Evolutionary conservation across 345 rosid genomes (phyloP), one percentile per base, ranked within the genome.

Genomic region (Linum trigynum): DNA sequence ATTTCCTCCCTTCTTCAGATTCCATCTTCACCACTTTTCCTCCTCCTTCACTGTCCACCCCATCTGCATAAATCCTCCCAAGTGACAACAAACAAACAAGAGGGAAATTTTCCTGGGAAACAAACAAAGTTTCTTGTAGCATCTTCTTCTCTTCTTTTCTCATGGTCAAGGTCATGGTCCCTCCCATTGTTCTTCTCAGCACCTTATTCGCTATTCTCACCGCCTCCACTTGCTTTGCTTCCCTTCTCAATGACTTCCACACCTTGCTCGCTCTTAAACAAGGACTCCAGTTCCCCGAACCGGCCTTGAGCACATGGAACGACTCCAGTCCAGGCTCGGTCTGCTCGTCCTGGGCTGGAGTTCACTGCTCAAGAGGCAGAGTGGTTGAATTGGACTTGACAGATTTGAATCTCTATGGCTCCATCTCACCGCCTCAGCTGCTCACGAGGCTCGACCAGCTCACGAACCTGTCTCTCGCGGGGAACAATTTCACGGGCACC

Each of bases 301-400:
- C 84, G 1, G 65, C 64, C 2, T 67, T 88, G 43, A 69, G 8
- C 65, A 68, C 84, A 0, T 85, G 95, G 95, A 73, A 84, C 62
- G 64, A 72, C 16, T 76, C 79, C 1, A 77, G 65, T 59, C 87
- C 81, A 7, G 62, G 71, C 73, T 85, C 85, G 4, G 75, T 85
- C 67, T 87, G 95, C 63, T 82, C 85, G 48, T 75, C 88, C 55
- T 86, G 82, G 83, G 65, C 78, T 3, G 86, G 87, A 4, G 76
- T 85, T 62, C 58, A 61, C 3, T 88, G 95, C 39, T 48, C 53
- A 3, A 48, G 53, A 48, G 53, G 53, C 53, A 48, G 85, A 7
- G 66, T 88, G 5, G 78, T 82, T 69, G 71, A 77, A 66, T 61
- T 88, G 37, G 91, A 88, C 36, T 65, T 88, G 50, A 72, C 91